Conservation (phyloP, 192 early-diverging fungal genomes). For the Linnemannia schmuckeri region DNA sequence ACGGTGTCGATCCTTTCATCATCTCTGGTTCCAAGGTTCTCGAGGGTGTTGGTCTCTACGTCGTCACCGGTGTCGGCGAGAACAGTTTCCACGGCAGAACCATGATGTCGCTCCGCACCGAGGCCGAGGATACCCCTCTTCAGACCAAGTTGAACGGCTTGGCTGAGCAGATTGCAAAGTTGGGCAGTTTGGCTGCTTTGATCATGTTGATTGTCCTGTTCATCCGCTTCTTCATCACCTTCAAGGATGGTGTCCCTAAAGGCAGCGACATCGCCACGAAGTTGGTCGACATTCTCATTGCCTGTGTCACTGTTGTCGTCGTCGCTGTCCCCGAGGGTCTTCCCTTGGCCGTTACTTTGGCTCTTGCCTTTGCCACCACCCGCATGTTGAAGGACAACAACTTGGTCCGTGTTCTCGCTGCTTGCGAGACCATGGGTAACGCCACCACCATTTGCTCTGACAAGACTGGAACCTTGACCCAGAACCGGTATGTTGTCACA, state of each 20-base stretch:
- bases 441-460: constrained; percentile 99
- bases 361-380: constrained; percentile 93
- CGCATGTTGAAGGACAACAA: constrained; percentile 98
- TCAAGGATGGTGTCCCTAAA: constrained; percentile 53
- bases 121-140: constrained; percentile 90
- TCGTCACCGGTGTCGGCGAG: constrained; percentile 87
- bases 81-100: constrained; percentile 91
- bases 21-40: constrained; percentile 92
- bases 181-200: constrained; percentile 83
- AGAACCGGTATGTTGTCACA: constrained; percentile 73
- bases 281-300: constrained; percentile 85
- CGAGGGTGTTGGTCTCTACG: constrained; percentile 87
- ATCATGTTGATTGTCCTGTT: constrained; percentile 87
- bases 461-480: constrained; percentile 98
- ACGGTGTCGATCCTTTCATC: constrained; percentile 79
- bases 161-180: constrained; percentile 95
- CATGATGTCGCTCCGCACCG: constrained; percentile 88
- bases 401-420: constrained; percentile 92
- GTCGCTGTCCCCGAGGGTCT: constrained; percentile 98
- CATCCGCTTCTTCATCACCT: constrained; percentile 82
- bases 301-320: constrained; percentile 93
- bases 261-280: constrained; percentile 65
- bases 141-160: constrained; percentile 90
- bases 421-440: constrained; percentile 99
- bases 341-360: constrained; percentile 94